phyloP scores from a whole-genome alignment of 1,139 yeast genomes.

The Arxiozyma heterogenica region DNA sequence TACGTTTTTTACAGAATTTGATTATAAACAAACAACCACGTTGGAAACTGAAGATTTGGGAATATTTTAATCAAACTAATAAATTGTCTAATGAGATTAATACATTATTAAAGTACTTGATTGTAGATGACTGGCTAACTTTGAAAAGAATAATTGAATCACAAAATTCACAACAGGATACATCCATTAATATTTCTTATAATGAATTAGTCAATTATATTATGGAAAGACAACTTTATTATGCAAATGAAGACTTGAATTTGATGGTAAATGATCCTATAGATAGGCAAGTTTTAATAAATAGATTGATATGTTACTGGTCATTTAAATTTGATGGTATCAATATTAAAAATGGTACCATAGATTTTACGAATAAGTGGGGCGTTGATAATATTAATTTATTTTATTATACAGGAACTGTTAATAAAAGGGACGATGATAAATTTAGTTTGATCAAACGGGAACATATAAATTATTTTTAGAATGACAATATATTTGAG shows the following conservation, averaged over 20 bases:
- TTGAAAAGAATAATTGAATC: slow-evolving; percentile 12
- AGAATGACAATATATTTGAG: background rate
- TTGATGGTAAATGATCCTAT: slow-evolving; percentile 15
- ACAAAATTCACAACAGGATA: background rate
- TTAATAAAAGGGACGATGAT: background rate
- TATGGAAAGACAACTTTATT: slow-evolving; percentile 24
- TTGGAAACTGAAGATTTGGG: slow-evolving; percentile 17
- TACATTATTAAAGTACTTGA: slow-evolving; percentile 19
- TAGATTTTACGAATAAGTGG: slow-evolving; percentile 25
- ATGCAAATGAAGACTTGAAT: slow-evolving; percentile 23
- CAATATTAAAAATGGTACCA: slow-evolving; percentile 6
- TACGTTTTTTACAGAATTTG: slow-evolving; percentile 9
- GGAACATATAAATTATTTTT: slow-evolving; percentile 3
- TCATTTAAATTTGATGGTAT: slow-evolving; percentile 22
- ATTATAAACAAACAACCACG: slow-evolving; percentile 9
- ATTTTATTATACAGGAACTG: slow-evolving; percentile 15
- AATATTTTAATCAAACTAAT: slow-evolving; percentile 11
- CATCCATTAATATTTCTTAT: slow-evolving; percentile 9
- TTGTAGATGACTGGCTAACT: slow-evolving; percentile 27
- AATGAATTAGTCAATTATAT: slow-evolving; percentile 26
- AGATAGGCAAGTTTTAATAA: slow-evolving; percentile 17
- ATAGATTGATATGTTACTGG: slow-evolving; percentile 25
- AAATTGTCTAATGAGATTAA: slow-evolving; percentile 15
- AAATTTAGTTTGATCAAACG: background rate
- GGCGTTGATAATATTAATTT: slow-evolving; percentile 24